A percentile compares a stretch with the other conserved stretches of the same genome.
phyloP scores from a whole-genome alignment of 257 asterid species.

The Misopates orontium region DNA sequence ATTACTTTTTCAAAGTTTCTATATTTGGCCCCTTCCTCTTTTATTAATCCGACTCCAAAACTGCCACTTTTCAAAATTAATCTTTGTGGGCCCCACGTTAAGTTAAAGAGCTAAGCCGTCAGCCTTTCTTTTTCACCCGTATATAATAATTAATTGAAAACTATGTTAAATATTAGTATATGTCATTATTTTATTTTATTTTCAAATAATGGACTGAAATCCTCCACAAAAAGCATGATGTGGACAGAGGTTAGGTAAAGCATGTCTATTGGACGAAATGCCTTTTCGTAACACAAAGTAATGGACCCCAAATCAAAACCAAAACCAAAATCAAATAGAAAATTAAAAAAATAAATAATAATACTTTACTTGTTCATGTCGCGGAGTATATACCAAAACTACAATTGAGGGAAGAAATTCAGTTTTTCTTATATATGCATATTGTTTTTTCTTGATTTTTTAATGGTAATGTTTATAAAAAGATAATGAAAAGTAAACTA shows the following conservation, averaged over 20 bases:
- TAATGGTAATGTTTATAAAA: not conserved
- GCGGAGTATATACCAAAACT: conserved; percentile 27
- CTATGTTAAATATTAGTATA: not conserved
- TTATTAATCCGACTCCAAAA: not conserved
- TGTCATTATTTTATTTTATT: not conserved
- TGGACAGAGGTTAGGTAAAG: conserved; percentile 55
- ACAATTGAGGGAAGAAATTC: not conserved
- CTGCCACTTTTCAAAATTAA: not conserved
- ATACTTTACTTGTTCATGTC: conserved; percentile 21
- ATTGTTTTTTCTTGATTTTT: not conserved
- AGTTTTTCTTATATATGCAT: not conserved
- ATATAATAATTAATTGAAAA: not conserved
- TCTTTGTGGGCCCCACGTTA: not conserved
- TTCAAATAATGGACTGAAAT: not conserved
- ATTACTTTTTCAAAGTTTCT: not conserved
- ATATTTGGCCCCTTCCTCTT: not conserved
- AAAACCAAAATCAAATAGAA: too few species aligned
- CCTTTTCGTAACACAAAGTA: conserved; percentile 24
- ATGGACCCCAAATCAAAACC: conserved; percentile 32
- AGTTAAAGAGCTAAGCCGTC: conserved; percentile 20
- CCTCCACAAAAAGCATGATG: conserved; percentile 31
- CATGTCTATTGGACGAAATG: conserved; percentile 48
- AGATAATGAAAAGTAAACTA: not conserved
- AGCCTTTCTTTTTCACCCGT: not conserved
- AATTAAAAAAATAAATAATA: too few species aligned